These are phyloP conservation scores for Claviceps purpurea DNA, from an alignment of 2,329 filamentous ascomycete genomes.

Conservation along the genomic window DNA sequence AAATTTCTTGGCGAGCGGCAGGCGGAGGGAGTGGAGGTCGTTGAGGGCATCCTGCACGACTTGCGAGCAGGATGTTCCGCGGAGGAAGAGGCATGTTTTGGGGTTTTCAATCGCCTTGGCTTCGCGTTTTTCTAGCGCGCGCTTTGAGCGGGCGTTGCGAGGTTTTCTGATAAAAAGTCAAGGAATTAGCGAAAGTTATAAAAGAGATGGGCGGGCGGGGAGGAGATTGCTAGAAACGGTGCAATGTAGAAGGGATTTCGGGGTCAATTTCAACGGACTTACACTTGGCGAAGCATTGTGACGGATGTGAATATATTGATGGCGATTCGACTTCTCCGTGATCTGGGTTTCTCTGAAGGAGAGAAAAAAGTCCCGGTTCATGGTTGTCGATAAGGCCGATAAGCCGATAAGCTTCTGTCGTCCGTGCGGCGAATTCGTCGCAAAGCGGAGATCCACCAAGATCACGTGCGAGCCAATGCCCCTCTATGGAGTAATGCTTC, in stretches of 20 bases:
- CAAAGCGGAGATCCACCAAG: no score
- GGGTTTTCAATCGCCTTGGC: conserved; percentile 82
- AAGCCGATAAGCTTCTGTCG: no score
- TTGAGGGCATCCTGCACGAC: conserved; percentile 70
- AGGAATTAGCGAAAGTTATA: neutral
- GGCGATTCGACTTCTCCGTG: neutral
- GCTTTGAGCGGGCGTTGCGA: conserved; percentile 75
- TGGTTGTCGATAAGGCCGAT: conserved; percentile 21
- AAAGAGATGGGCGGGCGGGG: neutral
- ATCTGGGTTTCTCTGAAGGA: conserved; percentile 9
- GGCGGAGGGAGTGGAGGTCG: conserved; percentile 74
- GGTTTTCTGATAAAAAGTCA: conserved; percentile 33
- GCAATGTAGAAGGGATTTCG: no score
- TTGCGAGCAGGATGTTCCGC: conserved; percentile 74
- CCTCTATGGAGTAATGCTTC: no score
- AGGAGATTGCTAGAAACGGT: no score
- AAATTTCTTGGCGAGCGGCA: conserved; percentile 78
- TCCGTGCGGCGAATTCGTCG: no score
- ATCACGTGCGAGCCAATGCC: no score
- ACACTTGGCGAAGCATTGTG: conserved; percentile 38
- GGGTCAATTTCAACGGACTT: conserved; percentile 9
- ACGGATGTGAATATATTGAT: neutral
- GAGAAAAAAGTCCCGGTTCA: conserved; percentile 3
- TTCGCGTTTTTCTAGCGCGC: conserved; percentile 83
- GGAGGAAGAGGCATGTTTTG: conserved; percentile 80